phyloP scores from a whole-genome alignment of 768 basidiomycete genomes.

The Pulveroboletus sp. region DNA sequence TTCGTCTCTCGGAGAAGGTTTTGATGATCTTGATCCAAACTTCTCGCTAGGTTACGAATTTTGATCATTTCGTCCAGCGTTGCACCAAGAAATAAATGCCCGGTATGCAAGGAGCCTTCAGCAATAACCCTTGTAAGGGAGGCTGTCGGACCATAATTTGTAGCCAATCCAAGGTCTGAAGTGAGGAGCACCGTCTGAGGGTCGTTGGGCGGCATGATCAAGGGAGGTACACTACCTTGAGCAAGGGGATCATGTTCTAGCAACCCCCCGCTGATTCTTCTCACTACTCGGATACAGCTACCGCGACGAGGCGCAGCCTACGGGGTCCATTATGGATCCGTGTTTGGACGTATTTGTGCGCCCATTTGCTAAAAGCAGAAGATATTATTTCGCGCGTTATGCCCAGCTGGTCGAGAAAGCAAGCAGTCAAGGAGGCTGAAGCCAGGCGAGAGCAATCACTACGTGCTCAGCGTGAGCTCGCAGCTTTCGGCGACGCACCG shows the following conservation, averaged over 20 bases:
- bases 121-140: no score
- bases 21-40: neutral
- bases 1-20: neutral
- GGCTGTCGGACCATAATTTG: no score
- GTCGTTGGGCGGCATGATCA: conserved; percentile 9
- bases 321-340: conserved; percentile 3
- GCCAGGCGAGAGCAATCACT: neutral
- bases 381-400: no score
- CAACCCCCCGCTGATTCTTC: neutral
- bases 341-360: conserved; percentile 1
- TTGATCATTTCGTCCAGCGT: conserved; percentile 7
- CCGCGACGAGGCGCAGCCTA: neutral
- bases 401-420: neutral
- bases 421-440: neutral
- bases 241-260: neutral
- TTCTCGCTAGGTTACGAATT: neutral
- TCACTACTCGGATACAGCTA: no score
- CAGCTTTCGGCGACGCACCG: neutral
- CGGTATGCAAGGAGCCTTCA: neutral
- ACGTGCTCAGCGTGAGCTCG: neutral
- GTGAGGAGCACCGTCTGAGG: neutral
- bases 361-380: no score
- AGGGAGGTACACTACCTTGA: neutral
- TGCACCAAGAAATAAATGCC: conserved; percentile 5
- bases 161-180: no score